Evolutionary conservation across 1,284 basidiomycete genomes (phyloP), one percentile per base, ranked within the genome.

Genomic region (Vanrija humicola): DNA sequence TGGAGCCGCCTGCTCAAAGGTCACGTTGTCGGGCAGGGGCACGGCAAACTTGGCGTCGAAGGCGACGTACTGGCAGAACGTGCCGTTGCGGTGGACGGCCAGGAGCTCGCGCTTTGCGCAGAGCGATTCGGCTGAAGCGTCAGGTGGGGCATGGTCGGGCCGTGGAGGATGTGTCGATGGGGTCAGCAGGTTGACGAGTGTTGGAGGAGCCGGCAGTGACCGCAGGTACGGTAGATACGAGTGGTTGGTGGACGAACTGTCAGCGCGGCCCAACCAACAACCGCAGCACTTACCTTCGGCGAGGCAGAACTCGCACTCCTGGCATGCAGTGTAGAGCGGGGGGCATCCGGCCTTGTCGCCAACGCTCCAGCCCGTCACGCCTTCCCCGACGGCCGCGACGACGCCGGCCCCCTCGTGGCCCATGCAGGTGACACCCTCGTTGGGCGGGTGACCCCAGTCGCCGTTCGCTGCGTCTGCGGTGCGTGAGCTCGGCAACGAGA

Each of bases 401-500:
- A 63, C 66, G 12, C 81, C 82, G 12, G 71, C 68, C 55, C 78
- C 80, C 65, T 82, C 82, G 48, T 77, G 79, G 26, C 80, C 80
- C 42, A 79, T 58, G 52, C 55, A 57, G 59, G 57, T 55, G 50
- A 61, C 48, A 5, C 55, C 54, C 10, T 34, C 34, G 34, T 34
- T 34, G 34, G 34, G 34, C 34, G 34, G 34, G 34, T 34, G 34
- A 10, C 34, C 34, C 34, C 34, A 34, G 34, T 34, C 34, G 12
- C 34, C 34, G 34, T 34, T 34, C 1, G 34, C 34, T 12, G 34
- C 34, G 34, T 34, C 34, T 34, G 34, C 12, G 34, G 21, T 23
- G 28, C 8, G 28, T 29, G 8, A 29, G 28, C 28, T n/a, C n/a
- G n/a, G n/a, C n/a, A n/a, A n/a, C n/a, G n/a, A n/a, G n/a, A n/a